These are phyloP conservation scores for Penicillium pancosmium DNA, from an alignment of 495 filamentous ascomycete genomes.

Conservation along the genomic window DNA sequence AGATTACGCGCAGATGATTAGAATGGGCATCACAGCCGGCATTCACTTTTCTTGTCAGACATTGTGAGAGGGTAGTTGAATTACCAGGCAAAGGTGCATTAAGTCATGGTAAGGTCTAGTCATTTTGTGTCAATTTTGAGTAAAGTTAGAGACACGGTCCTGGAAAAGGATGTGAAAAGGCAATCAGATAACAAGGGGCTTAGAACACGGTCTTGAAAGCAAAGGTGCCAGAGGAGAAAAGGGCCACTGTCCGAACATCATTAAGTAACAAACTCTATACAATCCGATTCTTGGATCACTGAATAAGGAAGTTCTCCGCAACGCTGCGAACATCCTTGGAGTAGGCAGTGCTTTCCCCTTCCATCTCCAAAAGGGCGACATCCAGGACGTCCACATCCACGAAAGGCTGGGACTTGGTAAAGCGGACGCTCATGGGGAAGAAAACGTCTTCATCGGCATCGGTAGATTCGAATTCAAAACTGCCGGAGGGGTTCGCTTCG, in stretches of 20 bases:
- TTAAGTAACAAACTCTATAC: constrained; percentile 47
- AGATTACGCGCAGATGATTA: constrained; percentile 29
- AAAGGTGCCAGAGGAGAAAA: constrained; percentile 12
- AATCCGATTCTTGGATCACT: constrained; percentile 51
- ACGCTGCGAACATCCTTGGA: constrained; percentile 87
- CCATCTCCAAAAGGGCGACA: constrained; percentile 74
- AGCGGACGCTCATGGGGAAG: constrained; percentile 93
- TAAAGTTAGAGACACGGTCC: constrained; percentile 17
- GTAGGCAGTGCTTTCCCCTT: constrained; percentile 76
- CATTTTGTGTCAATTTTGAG: constrained; percentile 24
- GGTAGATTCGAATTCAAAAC: constrained; percentile 91
- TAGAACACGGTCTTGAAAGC: constrained; percentile 27
- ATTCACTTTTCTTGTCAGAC: not conserved
- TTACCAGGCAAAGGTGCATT: not conserved
- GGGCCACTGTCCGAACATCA: constrained; percentile 43
- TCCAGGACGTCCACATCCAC: constrained; percentile 85
- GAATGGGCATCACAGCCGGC: constrained; percentile 9
- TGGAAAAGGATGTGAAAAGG: constrained; percentile 8
- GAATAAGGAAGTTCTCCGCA: constrained; percentile 79
- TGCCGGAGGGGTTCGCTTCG: constrained; percentile 76
- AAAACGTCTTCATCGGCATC: constrained; percentile 84
- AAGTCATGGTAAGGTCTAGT: constrained; percentile 3
- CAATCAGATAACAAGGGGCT: constrained; percentile 24
- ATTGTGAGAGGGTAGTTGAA: not conserved
- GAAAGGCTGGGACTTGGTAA: constrained; percentile 83